Conservation (phyloP, 257 asterid genomes). For the Apocynum venetum region DNA sequence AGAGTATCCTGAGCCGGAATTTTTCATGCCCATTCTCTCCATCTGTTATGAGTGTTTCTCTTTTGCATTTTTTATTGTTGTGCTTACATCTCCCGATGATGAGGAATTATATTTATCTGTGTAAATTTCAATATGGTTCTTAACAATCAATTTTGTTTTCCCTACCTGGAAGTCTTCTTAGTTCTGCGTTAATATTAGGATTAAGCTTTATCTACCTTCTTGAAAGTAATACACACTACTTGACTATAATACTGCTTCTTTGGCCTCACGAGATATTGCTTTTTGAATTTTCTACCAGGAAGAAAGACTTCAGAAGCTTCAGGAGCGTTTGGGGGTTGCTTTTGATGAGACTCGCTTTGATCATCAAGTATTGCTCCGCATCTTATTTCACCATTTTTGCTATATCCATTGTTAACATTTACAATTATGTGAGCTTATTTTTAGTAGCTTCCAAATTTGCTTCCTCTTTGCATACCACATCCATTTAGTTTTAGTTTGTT, state of each 20-base stretch:
- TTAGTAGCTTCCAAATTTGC: not conserved
- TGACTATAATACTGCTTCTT: not conserved
- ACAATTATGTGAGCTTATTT: not conserved
- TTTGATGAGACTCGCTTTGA: constrained; percentile 66
- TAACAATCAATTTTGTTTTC: not conserved
- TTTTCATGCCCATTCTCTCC: not conserved
- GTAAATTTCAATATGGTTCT: not conserved
- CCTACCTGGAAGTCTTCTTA: not conserved
- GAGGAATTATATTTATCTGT: not conserved
- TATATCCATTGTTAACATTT: not conserved
- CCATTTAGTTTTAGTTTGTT: too few relatives aligned
- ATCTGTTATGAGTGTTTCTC: not conserved
- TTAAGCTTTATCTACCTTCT: not conserved
- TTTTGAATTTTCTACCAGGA: constrained; percentile 47
- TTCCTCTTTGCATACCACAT: not conserved
- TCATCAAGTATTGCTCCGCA: constrained; percentile 61
- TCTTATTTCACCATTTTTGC: constrained; percentile 20
- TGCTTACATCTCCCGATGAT: not conserved
- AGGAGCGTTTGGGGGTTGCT: constrained; percentile 72
- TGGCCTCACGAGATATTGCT: constrained; percentile 8
- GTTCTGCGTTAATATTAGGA: not conserved
- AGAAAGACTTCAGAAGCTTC: constrained; percentile 63
- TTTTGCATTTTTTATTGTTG: not conserved
- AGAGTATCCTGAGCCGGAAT: not conserved
- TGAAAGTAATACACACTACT: not conserved